Conservation (phyloP, 305 asterid genomes). For the Solanum hybrid region DNA sequence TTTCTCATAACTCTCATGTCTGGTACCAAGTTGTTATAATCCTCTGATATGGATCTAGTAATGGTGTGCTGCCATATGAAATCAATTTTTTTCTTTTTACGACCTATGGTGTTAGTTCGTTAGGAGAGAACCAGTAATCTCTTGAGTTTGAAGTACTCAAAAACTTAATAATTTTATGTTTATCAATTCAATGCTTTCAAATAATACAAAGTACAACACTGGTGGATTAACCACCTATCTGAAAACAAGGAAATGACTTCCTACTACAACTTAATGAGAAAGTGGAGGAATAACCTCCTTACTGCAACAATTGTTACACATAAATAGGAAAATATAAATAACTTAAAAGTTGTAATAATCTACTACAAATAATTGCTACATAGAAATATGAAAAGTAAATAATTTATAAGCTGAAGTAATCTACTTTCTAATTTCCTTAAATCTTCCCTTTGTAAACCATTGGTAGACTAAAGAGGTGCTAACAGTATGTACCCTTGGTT, state of each 20-base stretch:
- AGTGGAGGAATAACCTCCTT: not conserved
- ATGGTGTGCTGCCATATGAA: not conserved
- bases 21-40: not conserved
- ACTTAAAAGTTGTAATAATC: too few species aligned
- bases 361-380: too few species aligned
- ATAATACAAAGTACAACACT: not conserved
- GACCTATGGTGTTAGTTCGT: not conserved
- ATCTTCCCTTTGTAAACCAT: too few species aligned
- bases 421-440: too few species aligned
- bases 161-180: not conserved
- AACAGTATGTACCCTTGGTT: too few species aligned
- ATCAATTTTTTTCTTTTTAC: not conserved
- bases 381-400: too few species aligned
- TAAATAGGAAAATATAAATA: too few species aligned
- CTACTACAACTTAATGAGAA: not conserved
- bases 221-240: not conserved
- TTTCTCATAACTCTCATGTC: not conserved
- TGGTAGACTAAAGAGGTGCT: too few species aligned
- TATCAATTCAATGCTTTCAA: not conserved
- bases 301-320: too few species aligned
- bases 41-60: not conserved
- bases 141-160: too few species aligned
- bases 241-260: not conserved
- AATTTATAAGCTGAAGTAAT: too few species aligned
- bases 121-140: not conserved